Evolutionary conservation across 306 rosid genomes (phyloP).

Genomic region (Castanea sativa): DNA sequence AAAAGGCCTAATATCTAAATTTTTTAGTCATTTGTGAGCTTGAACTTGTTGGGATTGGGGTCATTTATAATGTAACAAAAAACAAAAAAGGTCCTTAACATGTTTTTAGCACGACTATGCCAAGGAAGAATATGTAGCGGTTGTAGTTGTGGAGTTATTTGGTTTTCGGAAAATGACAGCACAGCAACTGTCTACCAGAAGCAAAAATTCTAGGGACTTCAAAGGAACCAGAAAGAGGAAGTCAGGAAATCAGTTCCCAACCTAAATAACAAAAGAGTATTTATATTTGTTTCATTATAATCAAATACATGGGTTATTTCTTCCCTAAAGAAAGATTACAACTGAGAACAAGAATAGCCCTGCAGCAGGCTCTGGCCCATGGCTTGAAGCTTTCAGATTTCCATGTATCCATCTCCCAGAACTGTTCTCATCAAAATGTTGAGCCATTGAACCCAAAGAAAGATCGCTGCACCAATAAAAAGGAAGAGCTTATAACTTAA

Average conservation of each 20-base stretch:
- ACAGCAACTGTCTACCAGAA: background rate
- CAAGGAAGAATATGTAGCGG: too few relatives aligned
- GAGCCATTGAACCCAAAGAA: conserved; percentile 88
- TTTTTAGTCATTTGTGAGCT: too few relatives aligned
- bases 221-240: background rate
- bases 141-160: too few relatives aligned
- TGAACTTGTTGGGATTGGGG: too few relatives aligned
- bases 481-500: conserved; percentile 3
- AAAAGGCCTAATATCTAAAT: too few relatives aligned
- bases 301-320: conserved; percentile 11
- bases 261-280: conserved; percentile 10
- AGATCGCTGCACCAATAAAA: conserved; percentile 63
- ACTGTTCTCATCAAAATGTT: conserved; percentile 55
- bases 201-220: conserved; percentile 7
- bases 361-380: conserved; percentile 1
- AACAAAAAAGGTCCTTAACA: too few relatives aligned
- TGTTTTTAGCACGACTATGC: too few relatives aligned
- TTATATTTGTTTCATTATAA: conserved; percentile 20
- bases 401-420: background rate
- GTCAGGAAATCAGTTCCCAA: conserved; percentile 5
- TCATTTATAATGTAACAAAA: too few relatives aligned
- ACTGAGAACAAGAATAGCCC: background rate
- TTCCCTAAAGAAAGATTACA: conserved; percentile 12
- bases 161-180: background rate
- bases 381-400: conserved; percentile 1